Evolutionary conservation across 2,329 filamentous ascomycete species (phyloP), one percentile per base, ranked within the genome.

Genomic region (Alternaria gansuensis): DNA sequence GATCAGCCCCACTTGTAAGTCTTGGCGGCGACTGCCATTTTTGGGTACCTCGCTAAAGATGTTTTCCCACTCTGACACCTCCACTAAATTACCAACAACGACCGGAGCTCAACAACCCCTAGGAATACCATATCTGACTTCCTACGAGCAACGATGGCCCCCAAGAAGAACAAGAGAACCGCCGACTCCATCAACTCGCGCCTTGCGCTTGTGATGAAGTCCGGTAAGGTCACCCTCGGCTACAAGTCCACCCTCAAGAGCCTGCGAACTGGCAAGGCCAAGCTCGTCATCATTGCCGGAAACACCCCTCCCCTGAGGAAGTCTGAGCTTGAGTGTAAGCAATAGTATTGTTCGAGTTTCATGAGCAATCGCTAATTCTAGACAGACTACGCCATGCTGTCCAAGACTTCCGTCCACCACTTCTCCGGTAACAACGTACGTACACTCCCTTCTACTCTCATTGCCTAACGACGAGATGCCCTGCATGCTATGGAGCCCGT

Each of bases 391-490:
- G 59, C 59, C 29, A 62, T 62, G 59, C 48, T 62, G 49, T 62
- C 59, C 40, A 62, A 62, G 59, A 62, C 59, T 46, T 62, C 59
- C 34, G 94, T 98, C 77, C 94, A 98, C 87, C 95, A 99, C 87
- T 98, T 97, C 85, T 87, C 87, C 74, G 95, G 95, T 78, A 97
- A 96, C 90, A 98, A 98, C 88, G 94, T 98, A 90, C 90, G 94
- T 92, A 50, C 41, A 34, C 37, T 14, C 64, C 52, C 53, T 66
- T 65, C 67, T 69, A 55, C 68, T 71, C 74, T 76, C 67, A 72
- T 68, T 73, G 76, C 74, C 73, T 78, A 73, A 74, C 72, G 75
- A 77, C 73, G 72, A 75, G 65, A 68, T 68, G 60, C 65, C 55
- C 45, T 59, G 57, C 43, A 39, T 48, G 40, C 44, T 29, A 58